Conservation (phyloP, 1,139 yeast genomes). For the Insectozyma bohioensis region DNA sequence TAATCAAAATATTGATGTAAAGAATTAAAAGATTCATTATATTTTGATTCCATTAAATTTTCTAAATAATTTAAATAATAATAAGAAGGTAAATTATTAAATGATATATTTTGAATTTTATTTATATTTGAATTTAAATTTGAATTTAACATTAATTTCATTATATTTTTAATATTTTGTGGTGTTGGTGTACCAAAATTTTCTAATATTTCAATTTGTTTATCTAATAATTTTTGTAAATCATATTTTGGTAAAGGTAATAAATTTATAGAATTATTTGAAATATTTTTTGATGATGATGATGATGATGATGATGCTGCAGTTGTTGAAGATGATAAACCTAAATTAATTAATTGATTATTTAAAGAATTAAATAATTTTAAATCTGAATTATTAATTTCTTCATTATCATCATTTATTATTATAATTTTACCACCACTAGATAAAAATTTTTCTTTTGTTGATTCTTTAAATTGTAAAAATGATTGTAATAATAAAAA, state of each 20-base stretch:
- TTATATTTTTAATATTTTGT: conserved; percentile 38
- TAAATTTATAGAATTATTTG: too few relatives aligned
- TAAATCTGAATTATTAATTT: conserved; percentile 17
- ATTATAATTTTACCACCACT: conserved; percentile 21
- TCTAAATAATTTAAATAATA: conserved; percentile 68
- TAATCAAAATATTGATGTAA: conserved; percentile 85
- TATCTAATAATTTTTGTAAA: conserved; percentile 50
- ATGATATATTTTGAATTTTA: conserved; percentile 46
- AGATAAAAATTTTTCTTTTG: conserved; percentile 21
- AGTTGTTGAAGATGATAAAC: conserved; percentile 14
- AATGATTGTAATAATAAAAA: conserved; percentile 55
- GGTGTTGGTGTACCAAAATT: conserved; percentile 55
- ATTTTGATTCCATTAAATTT: conserved; percentile 59
- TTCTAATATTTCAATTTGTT: conserved; percentile 58
- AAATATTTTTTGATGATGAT: too few relatives aligned
- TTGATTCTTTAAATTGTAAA: conserved; percentile 44
- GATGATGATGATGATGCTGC: too few relatives aligned
- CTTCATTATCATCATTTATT: too few relatives aligned
- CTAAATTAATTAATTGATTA: conserved; percentile 23
- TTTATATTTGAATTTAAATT: conserved; percentile 34
- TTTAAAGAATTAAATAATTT: conserved; percentile 20
- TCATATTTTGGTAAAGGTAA: conserved; percentile 52
- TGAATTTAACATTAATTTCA: conserved; percentile 45
- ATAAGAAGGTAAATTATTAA: conserved; percentile 55
- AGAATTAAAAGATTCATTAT: conserved; percentile 69